phyloP scores from a whole-genome alignment of 495 filamentous ascomycete species.

The Hypoxylon subgilvum region DNA sequence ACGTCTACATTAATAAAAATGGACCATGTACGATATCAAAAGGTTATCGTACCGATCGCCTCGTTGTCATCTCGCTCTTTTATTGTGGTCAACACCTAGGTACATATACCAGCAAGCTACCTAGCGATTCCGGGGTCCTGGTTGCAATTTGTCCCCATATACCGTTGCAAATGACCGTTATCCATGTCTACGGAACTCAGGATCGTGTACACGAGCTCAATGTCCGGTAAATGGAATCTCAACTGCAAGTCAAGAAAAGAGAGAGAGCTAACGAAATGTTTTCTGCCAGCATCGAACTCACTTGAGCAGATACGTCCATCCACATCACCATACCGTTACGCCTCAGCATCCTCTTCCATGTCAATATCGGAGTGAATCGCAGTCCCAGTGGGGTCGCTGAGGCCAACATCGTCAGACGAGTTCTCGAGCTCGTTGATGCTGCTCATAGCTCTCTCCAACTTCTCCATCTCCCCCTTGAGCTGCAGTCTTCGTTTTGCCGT shows the following conservation, averaged over 20 bases:
- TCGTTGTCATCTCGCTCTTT: no score
- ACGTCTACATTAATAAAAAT: no score
- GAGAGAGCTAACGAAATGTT: no score
- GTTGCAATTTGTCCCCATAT: not conserved
- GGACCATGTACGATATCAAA: no score
- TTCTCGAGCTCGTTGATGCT: constrained; percentile 45
- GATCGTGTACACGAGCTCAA: no score
- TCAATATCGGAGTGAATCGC: constrained; percentile 22
- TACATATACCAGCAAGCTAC: constrained; percentile 8
- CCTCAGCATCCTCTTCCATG: constrained; percentile 30
- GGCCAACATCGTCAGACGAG: constrained; percentile 4
- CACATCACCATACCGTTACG: not conserved
- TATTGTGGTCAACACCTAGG: no score
- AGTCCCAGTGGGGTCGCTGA: not conserved
- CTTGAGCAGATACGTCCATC: no score
- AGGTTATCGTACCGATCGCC: no score
- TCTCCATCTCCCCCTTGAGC: constrained; percentile 47
- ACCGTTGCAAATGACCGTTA: not conserved
- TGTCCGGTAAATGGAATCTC: no score
- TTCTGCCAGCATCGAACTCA: no score
- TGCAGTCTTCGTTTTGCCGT: constrained; percentile 43
- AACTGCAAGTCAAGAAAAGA: no score
- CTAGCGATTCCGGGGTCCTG: not conserved
- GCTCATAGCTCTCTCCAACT: constrained; percentile 48
- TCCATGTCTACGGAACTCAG: not conserved